Percentiles rank a stretch among this genome's conserved stretches.
Conservation (phyloP, 192 early-diverging fungal species). For the Podila minutissima region DNA sequence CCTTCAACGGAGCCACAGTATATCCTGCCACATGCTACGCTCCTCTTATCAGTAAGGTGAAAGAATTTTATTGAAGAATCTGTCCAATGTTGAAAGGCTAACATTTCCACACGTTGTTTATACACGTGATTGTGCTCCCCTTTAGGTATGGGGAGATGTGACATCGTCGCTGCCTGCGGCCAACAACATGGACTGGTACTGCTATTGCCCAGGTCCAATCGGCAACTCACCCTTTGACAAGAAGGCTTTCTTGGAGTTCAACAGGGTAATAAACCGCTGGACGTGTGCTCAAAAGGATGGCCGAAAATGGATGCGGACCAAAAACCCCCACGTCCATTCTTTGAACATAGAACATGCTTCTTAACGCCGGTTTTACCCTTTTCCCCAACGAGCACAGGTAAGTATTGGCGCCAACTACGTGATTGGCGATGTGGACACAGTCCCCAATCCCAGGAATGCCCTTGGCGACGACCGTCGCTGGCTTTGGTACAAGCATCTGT, state of each 20-base stretch:
- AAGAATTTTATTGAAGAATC: background rate
- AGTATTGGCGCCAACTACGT: conserved; percentile 29
- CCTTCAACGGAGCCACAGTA: conserved; percentile 26
- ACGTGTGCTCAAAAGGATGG: background rate
- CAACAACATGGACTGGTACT: conserved; percentile 23
- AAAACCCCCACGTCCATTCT: background rate
- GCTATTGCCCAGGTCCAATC: conserved; percentile 32
- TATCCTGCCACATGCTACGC: conserved; percentile 23
- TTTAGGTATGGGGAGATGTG: conserved; percentile 21
- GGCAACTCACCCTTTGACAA: conserved; percentile 19
- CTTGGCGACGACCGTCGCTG: conserved; percentile 26
- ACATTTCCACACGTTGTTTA: background rate
- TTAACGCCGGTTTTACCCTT: background rate
- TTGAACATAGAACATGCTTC: background rate
- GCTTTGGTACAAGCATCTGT: conserved; percentile 27
- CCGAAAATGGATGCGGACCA: background rate
- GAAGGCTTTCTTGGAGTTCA: conserved; percentile 14
- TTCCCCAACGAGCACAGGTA: background rate
- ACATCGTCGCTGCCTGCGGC: conserved; percentile 32
- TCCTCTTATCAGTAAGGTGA: conserved; percentile 32
- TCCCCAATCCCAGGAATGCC: conserved; percentile 29
- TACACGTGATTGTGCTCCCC: background rate
- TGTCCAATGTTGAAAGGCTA: background rate
- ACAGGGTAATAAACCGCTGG: background rate
- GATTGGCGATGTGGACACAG: conserved; percentile 17